Evolutionary conservation across 1,284 basidiomycete genomes (phyloP), one percentile per base, ranked within the genome.

Genomic region (Mycosarcoma mackinlayi): DNA sequence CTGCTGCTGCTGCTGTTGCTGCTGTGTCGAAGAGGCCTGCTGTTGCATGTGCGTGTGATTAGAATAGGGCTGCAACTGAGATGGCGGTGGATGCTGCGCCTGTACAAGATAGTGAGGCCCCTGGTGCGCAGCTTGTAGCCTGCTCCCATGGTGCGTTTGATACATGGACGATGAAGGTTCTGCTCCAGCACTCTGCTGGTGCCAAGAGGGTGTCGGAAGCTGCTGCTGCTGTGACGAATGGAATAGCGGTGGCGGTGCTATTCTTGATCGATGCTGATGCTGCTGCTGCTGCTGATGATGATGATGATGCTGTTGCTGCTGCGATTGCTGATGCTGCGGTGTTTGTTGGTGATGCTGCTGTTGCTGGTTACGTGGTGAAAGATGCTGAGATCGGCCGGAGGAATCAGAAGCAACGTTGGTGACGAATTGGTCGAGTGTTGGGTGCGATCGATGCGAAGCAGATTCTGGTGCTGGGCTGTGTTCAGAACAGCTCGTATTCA

Each of bases 401-500:
- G n/a, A n/a, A n/a, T n/a, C n/a, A n/a, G n/a, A n/a, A n/a, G n/a
- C n/a, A n/a, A n/a, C n/a, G n/a, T n/a, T 18, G 25, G 21, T 35
- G 53, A n/a, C 16, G 35, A 23, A 33, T 6, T 50, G 47, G 8
- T 31, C 27, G 27, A n/a, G 9, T n/a, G 21, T 27, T 18, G 41
- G 16, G 6, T 37, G 28, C 13, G 31, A 33, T 39, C 28, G 18
- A 30, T 61, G 46, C 11, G 24, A 13, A 41, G 19, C 35, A 28
- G 31, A 6, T 24, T 50, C 50, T 24, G 50, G 27, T 57, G 30
- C 24, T 58, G 34, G 48, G 47, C 24, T 55, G 18, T 39, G 48
- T 8, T 48, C 39, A 9, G 41, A 11, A 19, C 60, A 47, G 52
- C 57, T 42, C 38, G 52, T 30, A 27, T 66, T 52, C 52, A 59